Conservation (phyloP, 805 yeast species). For the Candida alai region DNA sequence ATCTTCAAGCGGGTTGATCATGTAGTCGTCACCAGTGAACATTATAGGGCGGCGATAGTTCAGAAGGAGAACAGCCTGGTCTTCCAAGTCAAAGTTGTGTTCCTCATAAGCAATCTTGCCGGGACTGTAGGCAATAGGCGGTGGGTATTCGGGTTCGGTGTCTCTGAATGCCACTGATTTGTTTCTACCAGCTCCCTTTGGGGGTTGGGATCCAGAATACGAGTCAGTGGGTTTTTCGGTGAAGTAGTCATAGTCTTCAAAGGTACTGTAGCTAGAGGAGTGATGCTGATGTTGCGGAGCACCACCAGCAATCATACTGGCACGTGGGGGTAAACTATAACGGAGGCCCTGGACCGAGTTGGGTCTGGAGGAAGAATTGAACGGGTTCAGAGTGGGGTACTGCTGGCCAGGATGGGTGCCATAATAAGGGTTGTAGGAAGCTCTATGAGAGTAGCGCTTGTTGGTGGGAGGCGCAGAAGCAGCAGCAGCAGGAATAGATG, state of each 20-base stretch:
- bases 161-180: constrained; percentile 32
- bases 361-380: neutral
- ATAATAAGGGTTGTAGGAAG: constrained; percentile 4
- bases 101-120: constrained; percentile 10
- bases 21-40: constrained; percentile 35
- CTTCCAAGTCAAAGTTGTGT: constrained; percentile 2
- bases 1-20: constrained; percentile 38
- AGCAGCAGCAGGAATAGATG: constrained; percentile 1
- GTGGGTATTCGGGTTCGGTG: constrained; percentile 28
- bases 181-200: constrained; percentile 6
- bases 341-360: too few species aligned
- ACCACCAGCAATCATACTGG: too few species aligned
- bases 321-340: too few species aligned
- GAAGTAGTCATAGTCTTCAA: constrained; percentile 2
- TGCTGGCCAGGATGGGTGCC: neutral
- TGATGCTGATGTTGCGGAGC: constrained; percentile 1
- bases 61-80: constrained; percentile 1
- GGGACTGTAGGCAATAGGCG: constrained; percentile 25
- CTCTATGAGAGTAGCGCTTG: constrained; percentile 1
- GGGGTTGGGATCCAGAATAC: too few species aligned
- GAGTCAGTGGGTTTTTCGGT: neutral
- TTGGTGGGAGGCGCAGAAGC: neutral
- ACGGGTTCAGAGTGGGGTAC: constrained; percentile 1
- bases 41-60: constrained; percentile 11
- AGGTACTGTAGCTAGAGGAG: neutral